phyloP scores from a whole-genome alignment of 208 protist genomes.

The Trypanosoma vivax region DNA sequence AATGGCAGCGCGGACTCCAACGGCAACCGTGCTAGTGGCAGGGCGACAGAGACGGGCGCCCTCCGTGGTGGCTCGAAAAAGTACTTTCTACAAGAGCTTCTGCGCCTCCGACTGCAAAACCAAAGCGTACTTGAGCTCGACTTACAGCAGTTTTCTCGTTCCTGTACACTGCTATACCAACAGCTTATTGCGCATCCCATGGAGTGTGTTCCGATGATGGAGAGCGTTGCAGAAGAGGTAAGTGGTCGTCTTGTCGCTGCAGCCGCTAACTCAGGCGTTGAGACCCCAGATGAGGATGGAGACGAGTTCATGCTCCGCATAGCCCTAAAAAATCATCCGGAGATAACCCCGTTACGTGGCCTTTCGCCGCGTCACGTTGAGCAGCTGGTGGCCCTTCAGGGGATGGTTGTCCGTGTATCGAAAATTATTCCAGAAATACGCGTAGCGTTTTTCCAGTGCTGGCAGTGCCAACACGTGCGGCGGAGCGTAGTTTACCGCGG shows the following conservation, averaged over 20 bases:
- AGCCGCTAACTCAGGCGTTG: conserved; percentile 21
- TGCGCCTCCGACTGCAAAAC: conserved; percentile 67
- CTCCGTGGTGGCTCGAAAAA: conserved; percentile 3
- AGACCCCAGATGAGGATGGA: conserved; percentile 18
- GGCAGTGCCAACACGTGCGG: conserved; percentile 83
- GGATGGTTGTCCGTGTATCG: conserved; percentile 90
- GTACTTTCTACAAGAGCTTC: conserved; percentile 70
- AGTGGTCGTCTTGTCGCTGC: conserved; percentile 28
- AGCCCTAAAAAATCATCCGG: conserved; percentile 55
- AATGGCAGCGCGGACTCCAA: neutral
- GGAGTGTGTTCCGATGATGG: conserved; percentile 87
- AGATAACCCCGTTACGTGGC: conserved; percentile 56
- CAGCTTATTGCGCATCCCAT: conserved; percentile 71
- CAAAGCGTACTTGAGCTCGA: conserved; percentile 66
- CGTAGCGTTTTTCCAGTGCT: conserved; percentile 95
- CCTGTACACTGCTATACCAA: conserved; percentile 44
- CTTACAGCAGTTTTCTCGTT: conserved; percentile 46
- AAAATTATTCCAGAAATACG: conserved; percentile 91
- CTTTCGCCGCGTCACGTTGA: conserved; percentile 76
- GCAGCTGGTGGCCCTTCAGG: conserved; percentile 77
- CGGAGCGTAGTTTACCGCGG: conserved; percentile 83
- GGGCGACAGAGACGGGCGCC: neutral
- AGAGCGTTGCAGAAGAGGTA: conserved; percentile 66
- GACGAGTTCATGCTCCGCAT: conserved; percentile 62
- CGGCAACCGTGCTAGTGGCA: no score